Percentiles rank a stretch among this genome's conserved stretches.
Evolutionary conservation across 306 rosid genomes (phyloP).

Genomic region (Cicer bijugum): DNA sequence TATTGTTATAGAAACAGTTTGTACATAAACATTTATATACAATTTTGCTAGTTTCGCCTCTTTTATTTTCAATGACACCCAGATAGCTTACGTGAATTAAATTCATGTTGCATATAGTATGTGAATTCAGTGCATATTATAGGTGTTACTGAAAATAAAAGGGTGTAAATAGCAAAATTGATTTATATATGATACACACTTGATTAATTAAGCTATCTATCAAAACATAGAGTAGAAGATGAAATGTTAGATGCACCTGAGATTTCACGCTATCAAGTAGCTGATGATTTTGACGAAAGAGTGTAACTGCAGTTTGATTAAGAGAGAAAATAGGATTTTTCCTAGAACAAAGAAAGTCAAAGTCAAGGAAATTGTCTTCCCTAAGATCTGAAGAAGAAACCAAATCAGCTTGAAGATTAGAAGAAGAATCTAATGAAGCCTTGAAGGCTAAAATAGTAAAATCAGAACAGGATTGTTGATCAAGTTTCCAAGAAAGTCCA

Average conservation of each 20-base stretch:
- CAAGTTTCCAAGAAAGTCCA: conserved; percentile 22
- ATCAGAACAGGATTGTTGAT: neutral
- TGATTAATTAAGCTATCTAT: no score
- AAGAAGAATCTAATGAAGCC: neutral
- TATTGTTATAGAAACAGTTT: no score
- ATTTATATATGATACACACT: no score
- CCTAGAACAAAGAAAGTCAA: conserved; percentile 51
- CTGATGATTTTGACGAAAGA: conserved; percentile 10
- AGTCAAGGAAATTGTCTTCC: conserved; percentile 40
- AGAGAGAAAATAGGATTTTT: conserved; percentile 34
- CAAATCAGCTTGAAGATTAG: neutral
- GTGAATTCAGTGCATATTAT: no score
- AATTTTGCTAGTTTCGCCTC: no score
- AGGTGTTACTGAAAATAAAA: no score
- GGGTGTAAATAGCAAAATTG: no score
- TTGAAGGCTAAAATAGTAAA: conserved; percentile 51
- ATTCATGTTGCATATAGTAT: no score
- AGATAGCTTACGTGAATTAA: no score
- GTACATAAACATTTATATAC: no score
- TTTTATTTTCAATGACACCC: no score
- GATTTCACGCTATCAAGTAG: conserved; percentile 35
- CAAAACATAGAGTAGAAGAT: neutral
- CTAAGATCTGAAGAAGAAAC: conserved; percentile 40
- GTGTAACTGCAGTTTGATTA: conserved; percentile 42
- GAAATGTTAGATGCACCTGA: conserved; percentile 39